These are phyloP conservation scores for Hanseniaspora lindneri DNA, from an alignment of 805 yeast species.

Conservation along the genomic window DNA sequence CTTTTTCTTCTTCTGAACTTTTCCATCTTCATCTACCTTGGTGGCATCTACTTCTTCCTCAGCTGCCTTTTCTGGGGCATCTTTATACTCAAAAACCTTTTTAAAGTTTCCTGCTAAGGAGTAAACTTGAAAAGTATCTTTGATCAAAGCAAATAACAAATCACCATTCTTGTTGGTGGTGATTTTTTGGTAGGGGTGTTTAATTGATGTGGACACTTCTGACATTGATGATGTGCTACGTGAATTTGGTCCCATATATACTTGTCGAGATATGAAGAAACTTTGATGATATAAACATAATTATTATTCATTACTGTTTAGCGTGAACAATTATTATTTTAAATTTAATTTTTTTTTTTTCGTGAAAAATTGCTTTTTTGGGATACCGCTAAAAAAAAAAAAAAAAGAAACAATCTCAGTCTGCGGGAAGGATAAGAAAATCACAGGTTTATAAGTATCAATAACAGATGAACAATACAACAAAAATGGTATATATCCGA, in stretches of 20 bases:
- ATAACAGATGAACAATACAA: too few relatives aligned
- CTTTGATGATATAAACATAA: too few relatives aligned
- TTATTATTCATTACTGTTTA: too few relatives aligned
- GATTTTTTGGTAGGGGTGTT: conserved; percentile 54
- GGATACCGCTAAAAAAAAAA: not conserved
- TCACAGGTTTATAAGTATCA: not conserved
- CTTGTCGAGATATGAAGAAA: too few relatives aligned
- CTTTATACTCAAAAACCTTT: conserved; percentile 33
- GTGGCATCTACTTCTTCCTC: conserved; percentile 37
- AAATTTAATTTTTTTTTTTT: too few relatives aligned
- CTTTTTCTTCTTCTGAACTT: conserved; percentile 26
- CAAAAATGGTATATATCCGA: too few relatives aligned
- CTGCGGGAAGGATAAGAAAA: not conserved
- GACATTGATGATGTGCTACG: not conserved
- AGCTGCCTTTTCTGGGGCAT: conserved; percentile 34
- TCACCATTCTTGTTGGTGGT: conserved; percentile 36
- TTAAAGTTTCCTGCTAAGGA: conserved; percentile 30
- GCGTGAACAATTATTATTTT: too few relatives aligned
- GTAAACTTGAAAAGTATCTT: conserved; percentile 49
- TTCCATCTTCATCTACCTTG: conserved; percentile 24
- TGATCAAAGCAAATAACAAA: conserved; percentile 44
- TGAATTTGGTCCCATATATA: too few relatives aligned
- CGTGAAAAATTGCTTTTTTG: not conserved
- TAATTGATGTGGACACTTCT: not conserved
- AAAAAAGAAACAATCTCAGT: not conserved